Base-by-base conservation (phyloP, 2,329 filamentous ascomycete genomes). In the Cercospora sp. region DNA sequence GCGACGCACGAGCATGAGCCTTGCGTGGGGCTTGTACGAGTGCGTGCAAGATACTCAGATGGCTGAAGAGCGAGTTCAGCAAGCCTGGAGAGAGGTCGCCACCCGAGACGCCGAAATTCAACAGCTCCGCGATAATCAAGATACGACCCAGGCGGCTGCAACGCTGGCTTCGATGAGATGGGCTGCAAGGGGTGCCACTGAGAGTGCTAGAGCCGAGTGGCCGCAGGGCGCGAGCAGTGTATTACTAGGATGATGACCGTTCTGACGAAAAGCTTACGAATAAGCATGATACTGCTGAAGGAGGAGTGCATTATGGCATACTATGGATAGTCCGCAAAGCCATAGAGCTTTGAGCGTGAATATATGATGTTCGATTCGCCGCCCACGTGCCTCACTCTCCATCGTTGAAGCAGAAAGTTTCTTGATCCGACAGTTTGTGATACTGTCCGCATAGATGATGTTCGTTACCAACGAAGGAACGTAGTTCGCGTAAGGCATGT, bases 201-300 rank as follows among this genome's bases (percentile, higher is more conserved):
- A 64, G n/a, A 58, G 24, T 43, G 62, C 62, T 45, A 40, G 62
- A 34, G 62, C 32, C 34, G 12, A 10, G 32, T 57, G 49, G 62
- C 62, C 49, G 9, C 12, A 34, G 3, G 18, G 26, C 3, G 28
- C 16, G 7, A 34, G 24, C 12, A 57, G 18, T 64, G 62, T 64
- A 57, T 64, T 64, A 58, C 8, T 64, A 64, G n/a, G 28, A 32
- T 32, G 53, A 24, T 30, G 18, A 64, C 43, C n/a, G 51, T 57
- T 64, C 62, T 24, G 49, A 57, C 62, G 62, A 64, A 51, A 58
- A 28, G 26, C 26, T 57, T n/a, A 58, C 40, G 61, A 63, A 13
- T 18, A 18, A 55, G 61, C 49, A 34, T 18, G 26, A 13, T 32
- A 10, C 6, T 9, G 12, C 30, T 58, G 13, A 34, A 30, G 53